phyloP scores from a whole-genome alignment of 2,329 filamentous ascomycete genomes.

The Cryphonectria nitschkei region DNA sequence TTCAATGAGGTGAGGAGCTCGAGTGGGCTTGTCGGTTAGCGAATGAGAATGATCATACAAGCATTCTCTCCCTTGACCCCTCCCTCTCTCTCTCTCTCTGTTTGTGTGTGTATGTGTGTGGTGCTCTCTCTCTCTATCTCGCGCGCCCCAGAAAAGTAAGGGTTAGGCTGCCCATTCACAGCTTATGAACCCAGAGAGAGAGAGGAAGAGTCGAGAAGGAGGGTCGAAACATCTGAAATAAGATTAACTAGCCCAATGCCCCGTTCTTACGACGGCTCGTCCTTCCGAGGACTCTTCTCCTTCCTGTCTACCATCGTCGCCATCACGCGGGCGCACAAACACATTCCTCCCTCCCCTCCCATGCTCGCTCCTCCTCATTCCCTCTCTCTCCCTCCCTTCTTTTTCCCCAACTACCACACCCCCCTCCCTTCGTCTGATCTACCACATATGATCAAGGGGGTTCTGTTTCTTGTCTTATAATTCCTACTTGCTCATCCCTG shows the following conservation, averaged over 20 bases:
- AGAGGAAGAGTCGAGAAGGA: not conserved
- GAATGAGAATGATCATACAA: conserved; percentile 15
- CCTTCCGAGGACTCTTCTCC: not conserved
- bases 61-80: not conserved
- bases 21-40: conserved; percentile 17
- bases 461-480: too few species aligned
- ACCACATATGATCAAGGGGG: not conserved
- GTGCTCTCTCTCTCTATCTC: not conserved
- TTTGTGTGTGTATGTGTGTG: not conserved
- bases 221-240: not conserved
- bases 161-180: not conserved
- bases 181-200: not conserved
- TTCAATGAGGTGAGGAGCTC: conserved; percentile 20
- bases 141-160: not conserved
- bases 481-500: too few species aligned
- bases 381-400: not conserved
- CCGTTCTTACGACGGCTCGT: not conserved
- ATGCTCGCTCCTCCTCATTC: not conserved
- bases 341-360: not conserved
- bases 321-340: not conserved
- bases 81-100: not conserved
- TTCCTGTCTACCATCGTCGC: not conserved
- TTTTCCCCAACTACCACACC: too few species aligned
- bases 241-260: not conserved
- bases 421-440: not conserved